Evolutionary conservation across 768 basidiomycete genomes (phyloP).

Genomic region (Clathrus columnatus): DNA sequence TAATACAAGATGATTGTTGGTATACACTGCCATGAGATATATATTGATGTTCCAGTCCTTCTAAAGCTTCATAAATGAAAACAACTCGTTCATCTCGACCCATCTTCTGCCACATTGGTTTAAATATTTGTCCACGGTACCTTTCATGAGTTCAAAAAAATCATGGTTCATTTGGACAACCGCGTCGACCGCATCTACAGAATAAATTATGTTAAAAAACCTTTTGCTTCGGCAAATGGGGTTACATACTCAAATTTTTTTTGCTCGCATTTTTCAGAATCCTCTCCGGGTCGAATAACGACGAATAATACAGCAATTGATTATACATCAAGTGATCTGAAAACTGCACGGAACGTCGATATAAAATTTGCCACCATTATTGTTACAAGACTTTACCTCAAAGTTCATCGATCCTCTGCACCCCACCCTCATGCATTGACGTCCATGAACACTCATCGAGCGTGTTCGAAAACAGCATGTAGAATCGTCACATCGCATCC

Average conservation of each 20-base stretch:
- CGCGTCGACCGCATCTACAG: conserved; percentile 47
- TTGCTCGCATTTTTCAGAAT: conserved; percentile 45
- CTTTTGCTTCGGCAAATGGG: neutral
- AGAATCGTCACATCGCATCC: conserved; percentile 80
- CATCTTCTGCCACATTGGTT: conserved; percentile 82
- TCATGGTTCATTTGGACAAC: conserved; percentile 41
- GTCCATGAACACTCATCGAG: conserved; percentile 89
- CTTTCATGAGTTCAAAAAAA: conserved; percentile 44
- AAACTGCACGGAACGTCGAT: conserved; percentile 44
- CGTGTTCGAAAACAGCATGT: conserved; percentile 81
- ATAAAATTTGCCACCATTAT: neutral
- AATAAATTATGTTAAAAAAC: conserved; percentile 9
- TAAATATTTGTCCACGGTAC: conserved; percentile 70
- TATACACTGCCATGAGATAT: no score
- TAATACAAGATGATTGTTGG: no score
- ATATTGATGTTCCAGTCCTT: neutral
- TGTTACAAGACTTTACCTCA: conserved; percentile 46
- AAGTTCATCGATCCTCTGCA: conserved; percentile 67
- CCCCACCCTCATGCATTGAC: conserved; percentile 60
- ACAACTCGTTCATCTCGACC: conserved; percentile 74
- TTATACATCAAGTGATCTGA: conserved; percentile 79
- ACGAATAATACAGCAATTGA: conserved; percentile 77
- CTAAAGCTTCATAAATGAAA: conserved; percentile 71
- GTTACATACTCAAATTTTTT: conserved; percentile 25
- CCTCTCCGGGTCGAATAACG: conserved; percentile 68